phyloP scores from a whole-genome alignment of 2,329 filamentous ascomycete species.

The Aspergillus novoparasiticus region DNA sequence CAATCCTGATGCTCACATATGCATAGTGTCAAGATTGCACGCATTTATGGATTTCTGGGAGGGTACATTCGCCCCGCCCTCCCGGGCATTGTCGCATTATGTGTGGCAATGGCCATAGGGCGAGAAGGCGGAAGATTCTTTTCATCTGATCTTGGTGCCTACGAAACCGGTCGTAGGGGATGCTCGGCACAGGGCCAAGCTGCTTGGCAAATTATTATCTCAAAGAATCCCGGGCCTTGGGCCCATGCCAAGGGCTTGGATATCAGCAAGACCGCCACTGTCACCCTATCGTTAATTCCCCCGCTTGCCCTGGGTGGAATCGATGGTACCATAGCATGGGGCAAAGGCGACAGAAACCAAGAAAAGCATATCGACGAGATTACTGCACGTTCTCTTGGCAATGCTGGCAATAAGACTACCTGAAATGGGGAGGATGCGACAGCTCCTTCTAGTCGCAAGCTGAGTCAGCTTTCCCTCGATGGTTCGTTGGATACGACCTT shows the following conservation, averaged over 20 bases:
- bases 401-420: background rate
- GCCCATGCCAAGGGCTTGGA: conserved; percentile 1
- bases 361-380: background rate
- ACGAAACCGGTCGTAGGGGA: background rate
- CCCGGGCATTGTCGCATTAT: background rate
- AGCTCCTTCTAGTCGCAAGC: background rate
- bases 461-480: background rate
- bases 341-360: background rate
- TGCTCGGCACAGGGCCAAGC: background rate
- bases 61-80: background rate
- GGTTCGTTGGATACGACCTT: too few species aligned
- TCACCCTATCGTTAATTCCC: background rate
- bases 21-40: background rate
- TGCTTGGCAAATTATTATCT: background rate
- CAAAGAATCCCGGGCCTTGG: background rate
- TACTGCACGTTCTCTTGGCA: background rate
- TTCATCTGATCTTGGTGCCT: background rate
- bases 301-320: background rate
- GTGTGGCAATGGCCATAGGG: background rate
- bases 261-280: background rate
- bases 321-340: background rate
- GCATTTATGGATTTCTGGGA: background rate
- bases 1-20: background rate
- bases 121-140: background rate
- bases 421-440: too few species aligned